These are phyloP conservation scores for Pleurotus tuoliensis DNA, from an alignment of 768 basidiomycete species.

Conservation along the genomic window DNA sequence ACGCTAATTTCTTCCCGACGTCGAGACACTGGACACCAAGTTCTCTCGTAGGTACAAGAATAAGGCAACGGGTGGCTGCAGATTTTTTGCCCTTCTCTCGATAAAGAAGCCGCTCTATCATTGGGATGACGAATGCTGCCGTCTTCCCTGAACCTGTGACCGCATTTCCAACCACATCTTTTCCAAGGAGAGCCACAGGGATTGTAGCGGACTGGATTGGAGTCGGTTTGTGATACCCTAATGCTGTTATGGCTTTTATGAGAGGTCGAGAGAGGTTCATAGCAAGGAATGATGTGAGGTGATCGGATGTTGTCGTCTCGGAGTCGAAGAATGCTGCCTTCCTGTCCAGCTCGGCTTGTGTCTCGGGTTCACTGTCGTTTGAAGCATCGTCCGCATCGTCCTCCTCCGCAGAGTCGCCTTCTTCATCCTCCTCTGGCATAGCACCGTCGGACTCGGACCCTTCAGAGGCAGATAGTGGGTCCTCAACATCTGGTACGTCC, in stretches of 20 bases:
- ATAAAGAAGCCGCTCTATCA: slow-evolving; percentile 88
- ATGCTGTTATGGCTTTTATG: slow-evolving; percentile 80
- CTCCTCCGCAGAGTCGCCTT: slow-evolving; percentile 6
- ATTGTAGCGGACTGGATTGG: slow-evolving; percentile 95
- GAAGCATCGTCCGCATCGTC: slow-evolving; percentile 26
- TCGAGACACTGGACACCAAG: slow-evolving; percentile 94
- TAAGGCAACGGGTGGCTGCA: slow-evolving; percentile 83
- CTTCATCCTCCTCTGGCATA: slow-evolving; percentile 9
- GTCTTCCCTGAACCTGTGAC: slow-evolving; percentile 99
- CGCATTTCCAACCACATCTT: slow-evolving; percentile 93
- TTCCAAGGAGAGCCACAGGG: slow-evolving; percentile 89
- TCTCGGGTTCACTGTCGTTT: slow-evolving; percentile 47
- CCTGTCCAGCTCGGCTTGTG: slow-evolving; percentile 65
- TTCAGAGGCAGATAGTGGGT: slow-evolving; percentile 37
- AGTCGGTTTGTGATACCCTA: slow-evolving; percentile 82
- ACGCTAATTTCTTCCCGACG: slow-evolving; percentile 80
- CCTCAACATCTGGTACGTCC: slow-evolving; percentile 26
- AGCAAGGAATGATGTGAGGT: slow-evolving; percentile 78
- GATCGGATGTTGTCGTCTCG: slow-evolving; percentile 39
- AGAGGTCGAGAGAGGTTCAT: slow-evolving; percentile 97
- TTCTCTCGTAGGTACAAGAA: slow-evolving; percentile 94
- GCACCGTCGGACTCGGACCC: slow-evolving; percentile 26
- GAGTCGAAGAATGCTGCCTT: slow-evolving; percentile 89
- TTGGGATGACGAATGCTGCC: slow-evolving; percentile 93
- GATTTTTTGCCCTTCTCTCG: slow-evolving; percentile 86